Conservation (phyloP, 2,329 filamentous ascomycete genomes). For the Alternaria arborescens region DNA sequence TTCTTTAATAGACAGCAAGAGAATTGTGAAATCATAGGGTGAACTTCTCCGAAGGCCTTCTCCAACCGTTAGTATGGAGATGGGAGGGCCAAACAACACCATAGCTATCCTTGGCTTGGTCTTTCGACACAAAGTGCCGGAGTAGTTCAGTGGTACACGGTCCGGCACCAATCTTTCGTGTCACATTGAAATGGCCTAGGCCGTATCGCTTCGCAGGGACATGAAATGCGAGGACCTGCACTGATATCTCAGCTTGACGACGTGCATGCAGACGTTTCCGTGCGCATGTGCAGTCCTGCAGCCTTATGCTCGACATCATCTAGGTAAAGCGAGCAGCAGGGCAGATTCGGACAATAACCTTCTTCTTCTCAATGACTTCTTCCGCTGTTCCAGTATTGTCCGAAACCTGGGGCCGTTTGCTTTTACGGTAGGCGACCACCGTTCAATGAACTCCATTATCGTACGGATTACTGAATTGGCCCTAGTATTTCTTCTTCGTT, state of each 20-base stretch:
- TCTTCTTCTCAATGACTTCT: neutral
- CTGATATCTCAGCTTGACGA: neutral
- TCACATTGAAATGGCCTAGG: constrained; percentile 4
- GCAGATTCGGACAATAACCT: neutral
- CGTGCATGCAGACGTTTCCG: constrained; percentile 10
- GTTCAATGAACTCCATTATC: neutral
- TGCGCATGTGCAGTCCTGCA: constrained; percentile 6
- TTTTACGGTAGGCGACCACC: neutral
- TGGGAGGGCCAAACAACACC: constrained; percentile 4
- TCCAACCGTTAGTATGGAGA: constrained; percentile 9
- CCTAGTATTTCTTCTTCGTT: neutral
- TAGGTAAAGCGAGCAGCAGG: constrained; percentile 2
- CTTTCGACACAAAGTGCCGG: constrained; percentile 1
- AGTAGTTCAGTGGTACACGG: neutral
- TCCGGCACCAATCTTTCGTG: constrained; percentile 3
- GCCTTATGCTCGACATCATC: constrained; percentile 4
- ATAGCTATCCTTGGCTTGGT: constrained; percentile 1
- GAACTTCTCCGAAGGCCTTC: neutral
- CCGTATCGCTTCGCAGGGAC: neutral
- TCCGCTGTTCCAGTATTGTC: neutral
- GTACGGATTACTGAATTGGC: neutral
- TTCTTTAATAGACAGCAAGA: constrained; percentile 1
- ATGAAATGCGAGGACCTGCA: constrained; percentile 1
- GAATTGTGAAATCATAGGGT: constrained; percentile 4
- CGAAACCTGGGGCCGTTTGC: neutral